Conservation (phyloP, 495 filamentous ascomycete genomes). For the Penicillium bialowiezense region DNA sequence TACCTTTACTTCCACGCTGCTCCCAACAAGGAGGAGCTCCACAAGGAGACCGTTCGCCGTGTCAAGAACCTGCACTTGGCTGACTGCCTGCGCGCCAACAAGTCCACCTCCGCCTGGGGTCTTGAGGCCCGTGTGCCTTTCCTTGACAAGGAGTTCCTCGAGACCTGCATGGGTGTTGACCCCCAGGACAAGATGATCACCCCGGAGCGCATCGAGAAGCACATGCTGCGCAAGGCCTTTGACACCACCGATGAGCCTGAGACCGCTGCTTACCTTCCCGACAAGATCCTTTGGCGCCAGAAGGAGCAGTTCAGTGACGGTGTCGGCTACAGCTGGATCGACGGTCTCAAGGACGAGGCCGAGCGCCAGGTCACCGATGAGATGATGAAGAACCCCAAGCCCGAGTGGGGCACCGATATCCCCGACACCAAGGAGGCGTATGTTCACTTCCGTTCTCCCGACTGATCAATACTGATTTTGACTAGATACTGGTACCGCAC, state of each 20-base stretch:
- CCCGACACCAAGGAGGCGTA: constrained; percentile 96
- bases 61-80: constrained; percentile 94
- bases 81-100: constrained; percentile 96
- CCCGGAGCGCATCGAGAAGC: constrained; percentile 89
- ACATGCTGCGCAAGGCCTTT: constrained; percentile 95
- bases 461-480: too few relatives aligned
- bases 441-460: too few relatives aligned
- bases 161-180: constrained; percentile 87
- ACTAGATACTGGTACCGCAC: constrained; percentile 92
- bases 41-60: constrained; percentile 85
- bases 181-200: constrained; percentile 94
- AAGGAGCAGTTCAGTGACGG: constrained; percentile 99
- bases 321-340: constrained; percentile 99
- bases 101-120: constrained; percentile 98
- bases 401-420: constrained; percentile 87
- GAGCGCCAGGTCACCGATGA: constrained; percentile 87
- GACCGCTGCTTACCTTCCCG: constrained; percentile 78
- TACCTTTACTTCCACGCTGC: constrained; percentile 98
- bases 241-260: constrained; percentile 84
- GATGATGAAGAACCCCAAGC: constrained; percentile 95
- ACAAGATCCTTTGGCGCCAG: constrained; percentile 94
- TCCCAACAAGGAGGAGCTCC: constrained; percentile 85
- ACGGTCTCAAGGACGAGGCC: constrained; percentile 90
- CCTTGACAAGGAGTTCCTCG: constrained; percentile 94
- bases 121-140: constrained; percentile 97